Evolutionary conservation across 257 asterid species (phyloP).

Genomic region (Gentiana dahurica): DNA sequence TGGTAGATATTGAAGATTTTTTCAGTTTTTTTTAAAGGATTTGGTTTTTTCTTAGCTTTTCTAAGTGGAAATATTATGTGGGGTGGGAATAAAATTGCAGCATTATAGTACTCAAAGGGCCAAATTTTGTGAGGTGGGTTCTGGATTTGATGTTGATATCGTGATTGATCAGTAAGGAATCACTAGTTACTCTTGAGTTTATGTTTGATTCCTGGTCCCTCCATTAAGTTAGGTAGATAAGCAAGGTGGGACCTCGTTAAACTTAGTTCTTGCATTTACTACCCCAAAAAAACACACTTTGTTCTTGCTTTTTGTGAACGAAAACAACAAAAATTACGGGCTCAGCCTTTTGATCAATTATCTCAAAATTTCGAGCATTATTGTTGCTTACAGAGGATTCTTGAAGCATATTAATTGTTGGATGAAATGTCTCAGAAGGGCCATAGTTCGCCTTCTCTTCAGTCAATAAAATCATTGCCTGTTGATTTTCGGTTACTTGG

Average conservation of each 20-base stretch:
- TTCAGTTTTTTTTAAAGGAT: neutral
- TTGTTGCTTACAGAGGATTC: slow-evolving; percentile 30
- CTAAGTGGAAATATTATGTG: too few species aligned
- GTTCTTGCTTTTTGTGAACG: slow-evolving; percentile 35
- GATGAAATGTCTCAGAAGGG: slow-evolving; percentile 45
- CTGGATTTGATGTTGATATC: slow-evolving; percentile 24
- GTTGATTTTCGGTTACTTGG: slow-evolving; percentile 46
- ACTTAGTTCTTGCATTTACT: slow-evolving; percentile 41
- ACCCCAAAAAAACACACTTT: slow-evolving; percentile 1
- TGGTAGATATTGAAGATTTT: neutral
- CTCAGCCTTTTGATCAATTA: slow-evolving; percentile 61
- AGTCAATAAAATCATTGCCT: slow-evolving; percentile 67
- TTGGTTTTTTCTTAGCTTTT: slow-evolving; percentile 8
- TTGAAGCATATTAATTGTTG: slow-evolving; percentile 23
- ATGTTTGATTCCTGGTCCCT: slow-evolving; percentile 42
- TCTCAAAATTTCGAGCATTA: slow-evolving; percentile 16
- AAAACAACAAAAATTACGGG: slow-evolving; percentile 19
- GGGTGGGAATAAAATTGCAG: slow-evolving; percentile 3
- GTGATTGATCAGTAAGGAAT: slow-evolving; percentile 41
- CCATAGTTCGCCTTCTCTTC: slow-evolving; percentile 31
- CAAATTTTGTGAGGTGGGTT: slow-evolving; percentile 24
- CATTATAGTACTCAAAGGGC: slow-evolving; percentile 14
- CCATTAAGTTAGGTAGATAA: slow-evolving; percentile 65
- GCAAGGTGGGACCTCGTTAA: slow-evolving; percentile 57
- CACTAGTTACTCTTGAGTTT: slow-evolving; percentile 28